Conservation (phyloP, 495 filamentous ascomycete genomes). For the Podospora tetraspora region DNA sequence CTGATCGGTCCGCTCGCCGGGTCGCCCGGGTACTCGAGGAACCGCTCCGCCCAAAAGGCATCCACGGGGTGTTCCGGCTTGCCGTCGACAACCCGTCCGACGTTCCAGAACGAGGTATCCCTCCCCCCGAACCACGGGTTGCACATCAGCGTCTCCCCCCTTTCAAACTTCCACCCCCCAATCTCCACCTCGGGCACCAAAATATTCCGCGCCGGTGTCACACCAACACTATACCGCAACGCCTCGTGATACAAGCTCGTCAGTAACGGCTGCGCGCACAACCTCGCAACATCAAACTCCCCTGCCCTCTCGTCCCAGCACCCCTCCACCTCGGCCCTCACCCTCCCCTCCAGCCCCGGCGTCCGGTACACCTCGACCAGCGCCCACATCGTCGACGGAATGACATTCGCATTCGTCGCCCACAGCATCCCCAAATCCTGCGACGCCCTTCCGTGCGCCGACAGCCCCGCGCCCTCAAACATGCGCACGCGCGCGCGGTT, state of each 20-base stretch:
- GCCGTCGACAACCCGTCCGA: constrained; percentile 13
- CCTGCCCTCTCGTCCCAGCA: constrained; percentile 6
- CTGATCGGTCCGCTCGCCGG: constrained; percentile 29
- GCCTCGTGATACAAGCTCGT: constrained; percentile 23
- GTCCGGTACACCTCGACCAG: constrained; percentile 15
- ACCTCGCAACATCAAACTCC: constrained; percentile 9
- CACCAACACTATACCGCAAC: constrained; percentile 19
- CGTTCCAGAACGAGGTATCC: constrained; percentile 28
- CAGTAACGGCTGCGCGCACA: constrained; percentile 22
- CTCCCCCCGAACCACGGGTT: constrained; percentile 21
- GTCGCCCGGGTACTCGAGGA: constrained; percentile 33
- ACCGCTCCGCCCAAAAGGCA: constrained; percentile 38
- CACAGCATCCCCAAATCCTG: constrained; percentile 25
- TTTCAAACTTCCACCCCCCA: constrained; percentile 19
- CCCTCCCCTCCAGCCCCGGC: constrained; percentile 9
- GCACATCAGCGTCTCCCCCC: constrained; percentile 18
- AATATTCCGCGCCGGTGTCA: constrained; percentile 17
- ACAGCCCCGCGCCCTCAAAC: constrained; percentile 10
- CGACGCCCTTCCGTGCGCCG: constrained; percentile 8
- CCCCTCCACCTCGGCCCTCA: constrained; percentile 11
- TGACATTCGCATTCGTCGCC: constrained; percentile 25
- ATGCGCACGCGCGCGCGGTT: constrained; percentile 15
- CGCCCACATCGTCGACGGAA: constrained; percentile 22
- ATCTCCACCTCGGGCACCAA: constrained; percentile 17
- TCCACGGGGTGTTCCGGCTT: constrained; percentile 26